These are phyloP conservation scores for Lactuca saligna DNA, from an alignment of 129 eudicot species.

Conservation along the genomic window DNA sequence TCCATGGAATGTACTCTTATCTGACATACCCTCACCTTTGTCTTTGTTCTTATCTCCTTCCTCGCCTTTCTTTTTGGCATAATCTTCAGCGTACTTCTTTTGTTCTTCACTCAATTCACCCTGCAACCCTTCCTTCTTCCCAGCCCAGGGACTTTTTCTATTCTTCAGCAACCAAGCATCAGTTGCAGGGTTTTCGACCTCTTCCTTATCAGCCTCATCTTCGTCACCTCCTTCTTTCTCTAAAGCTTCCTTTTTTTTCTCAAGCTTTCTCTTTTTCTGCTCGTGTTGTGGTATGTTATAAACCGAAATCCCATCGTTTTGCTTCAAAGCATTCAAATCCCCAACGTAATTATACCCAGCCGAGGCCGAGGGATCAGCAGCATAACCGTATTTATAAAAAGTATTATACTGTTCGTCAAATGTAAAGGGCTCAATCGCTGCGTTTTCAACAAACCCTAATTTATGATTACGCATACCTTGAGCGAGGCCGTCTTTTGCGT, in stretches of 20 bases:
- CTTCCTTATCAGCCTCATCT: constrained; percentile 28
- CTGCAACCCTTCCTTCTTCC: constrained; percentile 81
- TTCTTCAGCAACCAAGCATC: constrained; percentile 77
- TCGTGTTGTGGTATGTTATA: constrained; percentile 70
- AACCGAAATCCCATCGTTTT: constrained; percentile 53
- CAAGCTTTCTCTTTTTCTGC: constrained; percentile 72
- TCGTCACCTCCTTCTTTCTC: constrained; percentile 40
- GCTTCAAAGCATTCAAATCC: constrained; percentile 56
- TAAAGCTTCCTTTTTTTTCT: constrained; percentile 61
- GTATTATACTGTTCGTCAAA: constrained; percentile 93
- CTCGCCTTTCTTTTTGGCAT: constrained; percentile 85
- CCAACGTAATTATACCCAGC: constrained; percentile 70
- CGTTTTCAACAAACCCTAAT: constrained; percentile 86
- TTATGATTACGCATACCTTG: constrained; percentile 98
- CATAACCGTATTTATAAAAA: constrained; percentile 76
- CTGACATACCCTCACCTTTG: constrained; percentile 53
- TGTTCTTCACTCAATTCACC: constrained; percentile 90
- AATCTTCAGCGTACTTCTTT: constrained; percentile 89
- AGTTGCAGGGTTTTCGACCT: constrained; percentile 68
- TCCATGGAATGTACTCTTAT: constrained; percentile 92
- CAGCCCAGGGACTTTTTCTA: constrained; percentile 89
- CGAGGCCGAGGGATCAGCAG: constrained; percentile 79
- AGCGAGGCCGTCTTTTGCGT: constrained; percentile 95
- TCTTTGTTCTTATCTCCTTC: constrained; percentile 63
- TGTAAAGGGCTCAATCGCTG: constrained; percentile 60